Evolutionary conservation across 2,329 filamentous ascomycete genomes (phyloP).

Genomic region (Gnomoniopsis smithogilvyi): DNA sequence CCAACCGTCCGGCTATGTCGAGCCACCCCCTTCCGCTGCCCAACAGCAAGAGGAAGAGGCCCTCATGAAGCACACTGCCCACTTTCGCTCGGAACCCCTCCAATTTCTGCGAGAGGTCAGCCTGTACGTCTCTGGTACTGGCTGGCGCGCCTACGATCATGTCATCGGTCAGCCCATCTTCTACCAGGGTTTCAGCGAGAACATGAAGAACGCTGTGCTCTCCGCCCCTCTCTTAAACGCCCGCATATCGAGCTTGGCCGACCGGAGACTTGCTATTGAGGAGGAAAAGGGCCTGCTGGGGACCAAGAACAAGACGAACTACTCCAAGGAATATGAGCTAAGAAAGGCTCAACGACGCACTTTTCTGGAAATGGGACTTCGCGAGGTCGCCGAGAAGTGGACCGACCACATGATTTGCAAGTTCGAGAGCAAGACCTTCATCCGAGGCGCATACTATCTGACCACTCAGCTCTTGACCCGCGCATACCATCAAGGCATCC

Average conservation of each 20-base stretch:
- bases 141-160: slow-evolving; percentile 92
- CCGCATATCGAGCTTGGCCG: slow-evolving; percentile 74
- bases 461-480: slow-evolving; percentile 83
- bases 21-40: slow-evolving; percentile 32
- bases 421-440: slow-evolving; percentile 92
- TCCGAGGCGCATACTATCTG: slow-evolving; percentile 87
- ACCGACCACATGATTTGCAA: slow-evolving; percentile 98
- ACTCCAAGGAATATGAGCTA: slow-evolving; percentile 39
- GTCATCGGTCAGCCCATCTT: slow-evolving; percentile 90
- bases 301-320: slow-evolving; percentile 44
- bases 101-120: slow-evolving; percentile 91
- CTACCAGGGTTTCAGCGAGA: slow-evolving; percentile 86
- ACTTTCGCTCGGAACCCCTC: slow-evolving; percentile 71
- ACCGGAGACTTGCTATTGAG: slow-evolving; percentile 71
- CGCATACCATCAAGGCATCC: slow-evolving; percentile 95
- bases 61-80: slow-evolving; percentile 78
- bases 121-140: slow-evolving; percentile 85
- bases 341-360: slow-evolving; percentile 53
- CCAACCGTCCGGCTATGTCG: slow-evolving; percentile 67
- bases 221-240: slow-evolving; percentile 69
- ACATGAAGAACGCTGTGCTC: slow-evolving; percentile 79
- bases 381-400: slow-evolving; percentile 80
- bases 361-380: slow-evolving; percentile 69
- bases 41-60: slow-evolving; percentile 58
- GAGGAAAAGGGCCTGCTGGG: slow-evolving; percentile 66